phyloP scores from a whole-genome alignment of 2,329 filamentous ascomycete genomes.

The Pestalotiopsis sp. region DNA sequence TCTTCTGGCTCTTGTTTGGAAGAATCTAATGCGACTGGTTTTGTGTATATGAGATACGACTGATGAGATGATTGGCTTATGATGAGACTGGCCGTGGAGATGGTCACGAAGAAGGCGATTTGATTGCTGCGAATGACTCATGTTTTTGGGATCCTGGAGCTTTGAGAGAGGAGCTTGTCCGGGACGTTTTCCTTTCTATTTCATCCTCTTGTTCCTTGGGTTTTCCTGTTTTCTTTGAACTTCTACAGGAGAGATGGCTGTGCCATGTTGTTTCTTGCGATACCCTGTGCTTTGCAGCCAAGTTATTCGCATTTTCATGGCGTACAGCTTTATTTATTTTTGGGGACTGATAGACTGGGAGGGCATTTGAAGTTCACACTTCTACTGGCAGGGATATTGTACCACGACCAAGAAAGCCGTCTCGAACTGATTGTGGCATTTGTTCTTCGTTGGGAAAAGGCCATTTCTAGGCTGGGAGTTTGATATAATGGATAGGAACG shows the following conservation, averaged over 20 bases:
- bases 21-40: conserved; percentile 17
- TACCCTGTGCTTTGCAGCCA: conserved; percentile 34
- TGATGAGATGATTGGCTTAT: conserved; percentile 19
- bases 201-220: conserved; percentile 10
- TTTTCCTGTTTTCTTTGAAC: conserved; percentile 29
- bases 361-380: conserved; percentile 38
- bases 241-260: conserved; percentile 33
- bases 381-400: conserved; percentile 31
- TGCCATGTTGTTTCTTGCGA: conserved; percentile 31
- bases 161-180: neutral
- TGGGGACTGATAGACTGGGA: conserved; percentile 33
- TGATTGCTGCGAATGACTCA: neutral
- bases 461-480: conserved; percentile 20
- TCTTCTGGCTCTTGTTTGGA: conserved; percentile 19
- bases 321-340: conserved; percentile 31
- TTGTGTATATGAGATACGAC: conserved; percentile 32
- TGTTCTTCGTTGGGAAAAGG: conserved; percentile 12
- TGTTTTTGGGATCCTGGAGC: conserved; percentile 11
- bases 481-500: conserved; percentile 13
- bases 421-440: conserved; percentile 5
- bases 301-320: conserved; percentile 34
- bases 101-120: neutral
- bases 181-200: neutral
- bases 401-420: conserved; percentile 15
- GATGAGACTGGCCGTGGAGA: neutral